Conservation (phyloP, 2,329 filamentous ascomycete species). For the Exophiala xenobiotica region DNA sequence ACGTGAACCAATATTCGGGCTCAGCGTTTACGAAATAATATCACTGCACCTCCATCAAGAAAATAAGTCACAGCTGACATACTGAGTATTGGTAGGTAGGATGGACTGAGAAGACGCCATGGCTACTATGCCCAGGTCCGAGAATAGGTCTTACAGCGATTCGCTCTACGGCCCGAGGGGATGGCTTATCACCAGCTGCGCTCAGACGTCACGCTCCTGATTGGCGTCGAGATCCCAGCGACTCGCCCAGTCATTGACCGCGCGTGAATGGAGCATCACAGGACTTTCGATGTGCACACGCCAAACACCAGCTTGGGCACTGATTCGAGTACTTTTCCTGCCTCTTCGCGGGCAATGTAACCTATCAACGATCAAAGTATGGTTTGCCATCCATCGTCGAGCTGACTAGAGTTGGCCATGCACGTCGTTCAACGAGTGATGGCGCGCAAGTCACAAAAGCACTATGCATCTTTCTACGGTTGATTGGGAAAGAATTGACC, state of each 20-base stretch:
- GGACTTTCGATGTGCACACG: slow-evolving; percentile 10
- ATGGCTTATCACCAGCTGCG: slow-evolving; percentile 24
- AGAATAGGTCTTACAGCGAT: slow-evolving; percentile 26
- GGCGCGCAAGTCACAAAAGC: slow-evolving; percentile 5
- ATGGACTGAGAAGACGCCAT: slow-evolving; percentile 8
- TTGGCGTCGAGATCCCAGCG: slow-evolving; percentile 26
- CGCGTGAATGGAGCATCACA: slow-evolving; percentile 14
- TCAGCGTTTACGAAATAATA: background rate
- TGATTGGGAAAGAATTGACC: slow-evolving; percentile 1
- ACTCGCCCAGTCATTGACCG: slow-evolving; percentile 25
- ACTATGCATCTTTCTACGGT: background rate
- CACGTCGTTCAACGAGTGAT: slow-evolving; percentile 17
- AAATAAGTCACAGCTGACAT: slow-evolving; percentile 4
- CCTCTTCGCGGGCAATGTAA: slow-evolving; percentile 14
- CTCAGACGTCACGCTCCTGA: slow-evolving; percentile 24
- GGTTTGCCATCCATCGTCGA: slow-evolving; percentile 9
- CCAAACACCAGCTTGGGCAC: slow-evolving; percentile 4
- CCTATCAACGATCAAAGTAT: slow-evolving; percentile 10
- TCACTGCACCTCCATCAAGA: background rate
- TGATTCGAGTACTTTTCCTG: slow-evolving; percentile 17
- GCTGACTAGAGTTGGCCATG: slow-evolving; percentile 9
- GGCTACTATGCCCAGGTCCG: slow-evolving; percentile 11
- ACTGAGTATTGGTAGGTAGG: background rate
- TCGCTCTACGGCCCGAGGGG: slow-evolving; percentile 15
- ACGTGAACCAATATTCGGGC: slow-evolving; percentile 1